Base-by-base conservation (phyloP, 495 filamentous ascomycete genomes). In the Neurospora sp. region DNA sequence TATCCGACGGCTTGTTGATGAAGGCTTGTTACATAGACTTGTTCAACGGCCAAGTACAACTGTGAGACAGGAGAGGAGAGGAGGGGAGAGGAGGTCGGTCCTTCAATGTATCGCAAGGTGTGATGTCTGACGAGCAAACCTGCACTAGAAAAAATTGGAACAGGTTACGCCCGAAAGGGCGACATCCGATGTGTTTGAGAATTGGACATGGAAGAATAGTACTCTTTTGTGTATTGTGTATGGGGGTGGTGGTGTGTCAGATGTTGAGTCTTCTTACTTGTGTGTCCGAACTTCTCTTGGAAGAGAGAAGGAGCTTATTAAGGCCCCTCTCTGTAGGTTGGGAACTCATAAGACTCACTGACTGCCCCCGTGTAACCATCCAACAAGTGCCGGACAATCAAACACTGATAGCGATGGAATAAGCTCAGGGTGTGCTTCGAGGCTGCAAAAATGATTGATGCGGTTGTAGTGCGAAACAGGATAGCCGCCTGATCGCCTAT, bases 401-500 rank as follows among this genome's bases (percentile, higher is more conserved):
- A 53, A 53, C 46, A 22, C 10, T 14, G 53, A 35, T 8, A 37
- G 7, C 18, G 27, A 66, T 35, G 27, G 53, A 37, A 66, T 61
- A 66, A 66, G 31, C 27, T 66, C 27, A 40, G 11, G 14, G 27
- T 31, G 53, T 31, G 3, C 22, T 61, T 66, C 12, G 16, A 66
- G 14, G 27, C 22, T 66, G 53, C 27, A 16, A 66, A 35, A 16
- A 3, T 35, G 27, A 16, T 66, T 35, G 53, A 66, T 35, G 53
- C 3, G 27, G 53, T 66, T 66, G 27, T 35, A 66, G 6, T 35
- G 27, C 14, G 53, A 35, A 39, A 53, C 42, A 71, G 70, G 70
- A 53, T 40, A 71, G 42, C 70, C 70, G 70, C 70, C 53, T 72
- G 10, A 69, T 72, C 48, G 48, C 48, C 35, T 61, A 38, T 40